Percentiles rank a stretch among this genome's conserved stretches.
These are phyloP conservation scores for Cadophora gregata DNA, from an alignment of 2,329 filamentous ascomycete species.

Conservation along the genomic window DNA sequence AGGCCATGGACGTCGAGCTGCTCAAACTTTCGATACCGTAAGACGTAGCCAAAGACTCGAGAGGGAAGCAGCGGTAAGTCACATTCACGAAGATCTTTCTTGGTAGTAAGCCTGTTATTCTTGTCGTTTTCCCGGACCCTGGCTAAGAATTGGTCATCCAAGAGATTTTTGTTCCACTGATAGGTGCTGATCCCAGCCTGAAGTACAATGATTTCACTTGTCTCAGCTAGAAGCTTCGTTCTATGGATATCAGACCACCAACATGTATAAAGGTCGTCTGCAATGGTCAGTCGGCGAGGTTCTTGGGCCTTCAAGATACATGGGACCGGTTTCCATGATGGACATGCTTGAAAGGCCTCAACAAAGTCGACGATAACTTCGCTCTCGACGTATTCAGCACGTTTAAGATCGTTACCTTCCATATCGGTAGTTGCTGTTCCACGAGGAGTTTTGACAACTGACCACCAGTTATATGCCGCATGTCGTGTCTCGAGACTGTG, in stretches of 20 bases:
- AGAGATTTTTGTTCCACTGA: background rate
- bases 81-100: slow-evolving; percentile 50
- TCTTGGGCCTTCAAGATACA: slow-evolving; percentile 36
- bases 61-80: slow-evolving; percentile 55
- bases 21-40: slow-evolving; percentile 40
- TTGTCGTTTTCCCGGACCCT: background rate
- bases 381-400: slow-evolving; percentile 36
- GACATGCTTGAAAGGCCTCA: slow-evolving; percentile 28
- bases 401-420: slow-evolving; percentile 8
- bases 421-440: slow-evolving; percentile 10
- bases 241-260: slow-evolving; percentile 55
- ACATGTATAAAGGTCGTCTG: slow-evolving; percentile 47
- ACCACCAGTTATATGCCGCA: slow-evolving; percentile 27
- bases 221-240: slow-evolving; percentile 43
- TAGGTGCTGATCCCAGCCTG: background rate
- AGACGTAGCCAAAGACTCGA: slow-evolving; percentile 46
- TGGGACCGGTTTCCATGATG: slow-evolving; percentile 17
- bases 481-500: slow-evolving; percentile 13
- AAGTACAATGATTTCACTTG: slow-evolving; percentile 11
- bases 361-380: slow-evolving; percentile 40
- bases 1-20: slow-evolving; percentile 28
- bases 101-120: background rate
- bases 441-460: background rate
- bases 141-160: background rate
- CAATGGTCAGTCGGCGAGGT: slow-evolving; percentile 45